Evolutionary conservation across 805 yeast species (phyloP), one percentile per base, ranked within the genome.

Genomic region (Maudiozyma saulgeensis): DNA sequence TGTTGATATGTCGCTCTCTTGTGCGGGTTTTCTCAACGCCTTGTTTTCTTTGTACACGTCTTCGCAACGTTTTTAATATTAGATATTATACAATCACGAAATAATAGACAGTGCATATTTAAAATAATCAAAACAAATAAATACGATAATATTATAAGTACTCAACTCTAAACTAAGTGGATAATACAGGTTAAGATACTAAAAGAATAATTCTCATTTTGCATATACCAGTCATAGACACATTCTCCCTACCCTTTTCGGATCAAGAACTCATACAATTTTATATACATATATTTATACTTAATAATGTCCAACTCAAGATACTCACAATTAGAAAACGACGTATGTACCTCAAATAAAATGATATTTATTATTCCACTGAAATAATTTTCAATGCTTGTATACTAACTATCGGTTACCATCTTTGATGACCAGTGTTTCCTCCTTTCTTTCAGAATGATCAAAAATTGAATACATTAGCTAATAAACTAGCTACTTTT

Each of bases 401-500:
- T 25, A 21, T 21, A 19, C 23, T 40, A 31, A 12, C 26, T 19
- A 31, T n/a, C 12, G 44, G 34, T 39, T 41, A 44, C 34, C 45
- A 28, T 28, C 25, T 21, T 21, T 25, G 31, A 28, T 28, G 32
- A 28, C 32, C 9, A 28, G 32, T 28, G 23, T 3, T 21, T 21
- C 4, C 4, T 21, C 4, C 23, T 21, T 21, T 21, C 6, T 28
- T 28, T 28, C 19, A 83, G 73, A 85, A 85, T 66, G 85, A 84
- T 60, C 69, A 70, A 37, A 74, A 82, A 52, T 72, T 84, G 53
- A 77, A 82, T 53, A 76, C 74, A 53, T 71, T 84, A 21, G 86
- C 90, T 2, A 72, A 75, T 46, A 84, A 84, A 61, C 69, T 84
- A 38, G 75, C 87, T 1, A 73, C 81, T 1, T 76, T 84, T 56